Conservation (phyloP, 345 rosid genomes). For the Microcos paniculata region DNA sequence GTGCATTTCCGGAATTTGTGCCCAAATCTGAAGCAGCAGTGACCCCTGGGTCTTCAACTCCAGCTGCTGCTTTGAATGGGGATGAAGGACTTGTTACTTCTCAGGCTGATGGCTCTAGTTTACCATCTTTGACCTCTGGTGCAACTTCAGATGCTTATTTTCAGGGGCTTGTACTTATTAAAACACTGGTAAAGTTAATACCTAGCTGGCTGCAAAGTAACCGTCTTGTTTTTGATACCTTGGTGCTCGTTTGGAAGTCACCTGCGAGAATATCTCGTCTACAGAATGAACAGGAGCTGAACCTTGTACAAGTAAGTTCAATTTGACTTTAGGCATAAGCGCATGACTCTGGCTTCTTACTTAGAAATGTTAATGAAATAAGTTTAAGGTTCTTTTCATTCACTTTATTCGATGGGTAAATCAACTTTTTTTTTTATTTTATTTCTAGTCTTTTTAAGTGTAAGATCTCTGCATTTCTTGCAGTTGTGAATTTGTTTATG, state of each 20-base stretch:
- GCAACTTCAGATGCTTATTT: constrained; percentile 78
- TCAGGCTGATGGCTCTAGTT: constrained; percentile 52
- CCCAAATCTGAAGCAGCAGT: constrained; percentile 59
- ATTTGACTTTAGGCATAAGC: not conserved
- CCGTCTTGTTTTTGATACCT: constrained; percentile 74
- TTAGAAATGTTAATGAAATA: not conserved
- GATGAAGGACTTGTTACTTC: constrained; percentile 63
- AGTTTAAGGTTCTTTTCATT: not conserved
- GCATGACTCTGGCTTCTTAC: not conserved
- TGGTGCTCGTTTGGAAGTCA: constrained; percentile 92
- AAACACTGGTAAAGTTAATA: constrained; percentile 82
- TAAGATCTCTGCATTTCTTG: not conserved
- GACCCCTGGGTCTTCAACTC: constrained; percentile 55
- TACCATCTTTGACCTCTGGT: constrained; percentile 42
- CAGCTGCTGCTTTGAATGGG: constrained; percentile 51
- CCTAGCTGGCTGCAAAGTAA: constrained; percentile 95
- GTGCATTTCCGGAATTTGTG: constrained; percentile 82
- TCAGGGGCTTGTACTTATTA: constrained; percentile 90
- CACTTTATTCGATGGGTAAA: not conserved
- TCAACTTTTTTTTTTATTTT: not conserved
- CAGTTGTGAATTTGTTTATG: not conserved
- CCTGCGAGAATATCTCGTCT: constrained; percentile 87
- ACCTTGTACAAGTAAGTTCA: constrained; percentile 79
- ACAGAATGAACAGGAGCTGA: constrained; percentile 89
- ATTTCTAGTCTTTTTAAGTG: not conserved